Percentiles rank a stretch among this genome's conserved stretches.
Evolutionary conservation across 192 early-diverging fungal species (phyloP).

Genomic region (Backusella liffmaniae): DNA sequence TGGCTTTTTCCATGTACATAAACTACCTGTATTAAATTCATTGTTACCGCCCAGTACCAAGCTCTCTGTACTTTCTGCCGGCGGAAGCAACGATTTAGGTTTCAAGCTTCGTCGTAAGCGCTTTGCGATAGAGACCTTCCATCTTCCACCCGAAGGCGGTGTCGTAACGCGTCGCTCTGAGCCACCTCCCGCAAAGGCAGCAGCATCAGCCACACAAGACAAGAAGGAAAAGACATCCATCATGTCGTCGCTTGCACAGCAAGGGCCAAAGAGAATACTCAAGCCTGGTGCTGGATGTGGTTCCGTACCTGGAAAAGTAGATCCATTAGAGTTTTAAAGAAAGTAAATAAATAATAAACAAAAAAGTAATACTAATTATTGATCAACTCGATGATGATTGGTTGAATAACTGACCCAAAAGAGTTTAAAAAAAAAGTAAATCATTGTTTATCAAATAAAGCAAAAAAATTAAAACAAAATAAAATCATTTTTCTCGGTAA

Average conservation of each 20-base stretch:
- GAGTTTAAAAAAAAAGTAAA: neutral
- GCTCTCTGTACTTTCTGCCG: slow-evolving; percentile 63
- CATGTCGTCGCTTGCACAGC: slow-evolving; percentile 12
- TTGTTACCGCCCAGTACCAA: slow-evolving; percentile 68
- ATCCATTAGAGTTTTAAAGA: slow-evolving; percentile 49
- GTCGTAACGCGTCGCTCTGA: slow-evolving; percentile 61
- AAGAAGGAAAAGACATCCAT: neutral
- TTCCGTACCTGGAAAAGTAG: slow-evolving; percentile 40
- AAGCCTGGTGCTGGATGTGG: slow-evolving; percentile 38
- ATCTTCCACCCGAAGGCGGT: slow-evolving; percentile 92
- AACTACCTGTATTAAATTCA: slow-evolving; percentile 76
- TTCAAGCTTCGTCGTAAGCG: slow-evolving; percentile 89
- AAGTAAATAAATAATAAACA: neutral
- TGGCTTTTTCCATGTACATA: slow-evolving; percentile 85
- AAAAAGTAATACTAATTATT: neutral
- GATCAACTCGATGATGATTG: neutral
- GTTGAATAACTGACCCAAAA: neutral
- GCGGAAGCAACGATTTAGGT: slow-evolving; percentile 69
- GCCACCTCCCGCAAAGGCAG: slow-evolving; percentile 7
- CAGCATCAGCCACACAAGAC: neutral
- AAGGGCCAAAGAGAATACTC: slow-evolving; percentile 16
- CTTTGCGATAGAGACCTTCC: slow-evolving; percentile 91
- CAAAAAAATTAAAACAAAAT: neutral
- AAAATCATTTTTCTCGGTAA: neutral
- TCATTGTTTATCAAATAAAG: neutral